Percentiles rank a stretch among this genome's conserved stretches.
Conservation (phyloP, 2,329 filamentous ascomycete genomes). For the Trichoderma simmonsii region DNA sequence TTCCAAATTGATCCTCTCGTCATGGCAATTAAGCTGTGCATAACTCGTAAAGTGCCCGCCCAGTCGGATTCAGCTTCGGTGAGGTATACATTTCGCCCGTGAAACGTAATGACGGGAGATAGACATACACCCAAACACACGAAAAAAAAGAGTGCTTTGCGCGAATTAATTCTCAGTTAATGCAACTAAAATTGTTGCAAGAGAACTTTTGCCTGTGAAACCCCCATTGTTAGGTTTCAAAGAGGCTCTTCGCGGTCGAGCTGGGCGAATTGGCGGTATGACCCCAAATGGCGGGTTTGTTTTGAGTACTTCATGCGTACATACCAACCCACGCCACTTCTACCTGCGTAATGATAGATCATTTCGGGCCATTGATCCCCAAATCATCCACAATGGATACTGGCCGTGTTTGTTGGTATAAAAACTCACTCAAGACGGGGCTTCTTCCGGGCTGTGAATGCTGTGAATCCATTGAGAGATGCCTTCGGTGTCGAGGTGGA, state of each 20-base stretch:
- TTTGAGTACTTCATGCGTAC: background rate
- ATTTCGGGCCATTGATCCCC: background rate
- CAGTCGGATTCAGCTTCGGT: background rate
- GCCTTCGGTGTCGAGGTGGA: constrained; percentile 6
- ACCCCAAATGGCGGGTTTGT: background rate
- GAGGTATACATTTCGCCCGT: background rate
- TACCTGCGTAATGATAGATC: background rate
- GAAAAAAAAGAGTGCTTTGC: background rate
- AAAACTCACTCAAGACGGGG: background rate
- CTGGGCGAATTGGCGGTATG: background rate
- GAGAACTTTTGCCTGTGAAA: background rate
- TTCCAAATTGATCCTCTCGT: background rate
- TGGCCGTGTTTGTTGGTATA: background rate
- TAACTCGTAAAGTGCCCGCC: background rate
- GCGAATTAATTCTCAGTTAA: background rate
- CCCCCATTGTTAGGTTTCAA: background rate
- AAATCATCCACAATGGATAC: background rate
- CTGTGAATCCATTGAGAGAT: too few relatives aligned
- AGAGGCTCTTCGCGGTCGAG: background rate
- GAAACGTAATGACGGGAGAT: background rate
- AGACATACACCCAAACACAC: background rate
- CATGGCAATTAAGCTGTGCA: background rate
- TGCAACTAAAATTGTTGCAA: background rate
- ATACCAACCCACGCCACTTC: background rate
- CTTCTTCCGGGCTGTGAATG: too few relatives aligned